Evolutionary conservation across 805 yeast genomes (phyloP).

Genomic region (Wickerhamiella dianesei): DNA sequence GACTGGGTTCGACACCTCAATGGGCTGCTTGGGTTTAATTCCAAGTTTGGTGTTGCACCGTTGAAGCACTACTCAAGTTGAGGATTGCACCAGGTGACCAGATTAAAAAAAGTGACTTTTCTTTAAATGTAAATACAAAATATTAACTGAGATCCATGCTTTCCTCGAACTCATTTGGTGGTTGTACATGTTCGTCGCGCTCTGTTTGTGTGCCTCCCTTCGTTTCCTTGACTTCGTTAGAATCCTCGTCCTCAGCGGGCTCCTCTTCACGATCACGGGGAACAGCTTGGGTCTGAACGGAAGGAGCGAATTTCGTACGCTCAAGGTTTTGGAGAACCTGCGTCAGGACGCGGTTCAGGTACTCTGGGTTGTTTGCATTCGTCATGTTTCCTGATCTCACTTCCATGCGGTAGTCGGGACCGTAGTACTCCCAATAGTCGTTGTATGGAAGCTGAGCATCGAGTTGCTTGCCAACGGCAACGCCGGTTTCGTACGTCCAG

Average conservation of each 20-base stretch:
- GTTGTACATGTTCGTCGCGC: conserved; percentile 58
- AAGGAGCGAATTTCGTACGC: conserved; percentile 91
- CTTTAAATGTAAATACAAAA: neutral
- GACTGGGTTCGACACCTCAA: conserved; percentile 92
- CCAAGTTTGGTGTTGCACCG: conserved; percentile 43
- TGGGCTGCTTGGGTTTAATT: conserved; percentile 76
- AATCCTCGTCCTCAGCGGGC: conserved; percentile 80
- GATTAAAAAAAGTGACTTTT: neutral
- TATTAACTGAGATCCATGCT: conserved; percentile 20
- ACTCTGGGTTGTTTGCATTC: conserved; percentile 89
- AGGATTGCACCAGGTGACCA: neutral
- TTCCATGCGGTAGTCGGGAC: conserved; percentile 90
- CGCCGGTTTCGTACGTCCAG: conserved; percentile 91
- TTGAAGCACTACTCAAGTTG: too few relatives aligned
- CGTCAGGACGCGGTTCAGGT: conserved; percentile 67
- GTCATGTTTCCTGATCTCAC: conserved; percentile 94
- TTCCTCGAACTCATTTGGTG: conserved; percentile 67
- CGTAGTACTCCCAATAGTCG: conserved; percentile 93
- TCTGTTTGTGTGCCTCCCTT: conserved; percentile 84
- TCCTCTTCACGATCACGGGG: conserved; percentile 80
- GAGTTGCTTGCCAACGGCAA: conserved; percentile 46
- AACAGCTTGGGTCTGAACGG: conserved; percentile 81
- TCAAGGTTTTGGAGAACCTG: conserved; percentile 69
- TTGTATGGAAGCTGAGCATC: conserved; percentile 68
- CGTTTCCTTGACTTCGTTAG: conserved; percentile 65